Evolutionary conservation across 169 alveolate species (phyloP).

Genomic region (Plasmodium vinckei): DNA sequence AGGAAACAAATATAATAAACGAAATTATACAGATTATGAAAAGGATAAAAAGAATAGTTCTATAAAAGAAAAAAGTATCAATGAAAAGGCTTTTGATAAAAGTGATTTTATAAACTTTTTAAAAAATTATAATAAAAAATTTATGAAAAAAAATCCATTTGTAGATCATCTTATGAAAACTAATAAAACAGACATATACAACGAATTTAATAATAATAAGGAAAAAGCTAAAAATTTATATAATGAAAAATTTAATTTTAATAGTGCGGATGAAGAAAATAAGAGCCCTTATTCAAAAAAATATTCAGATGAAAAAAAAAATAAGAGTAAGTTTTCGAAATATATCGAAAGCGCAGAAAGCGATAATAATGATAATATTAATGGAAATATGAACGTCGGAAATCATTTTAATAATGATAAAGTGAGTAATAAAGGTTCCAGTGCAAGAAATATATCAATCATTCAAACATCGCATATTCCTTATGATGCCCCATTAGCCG

Average conservation of each 20-base stretch:
- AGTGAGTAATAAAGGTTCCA: slow-evolving; percentile 35
- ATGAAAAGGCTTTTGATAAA: slow-evolving; percentile 53
- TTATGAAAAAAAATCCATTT: slow-evolving; percentile 57
- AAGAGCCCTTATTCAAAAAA: slow-evolving; percentile 11
- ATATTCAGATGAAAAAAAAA: slow-evolving; percentile 25
- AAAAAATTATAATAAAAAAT: slow-evolving; percentile 56
- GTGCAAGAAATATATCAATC: slow-evolving; percentile 30
- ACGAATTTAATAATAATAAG: slow-evolving; percentile 10
- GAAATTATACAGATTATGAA: slow-evolving; percentile 73
- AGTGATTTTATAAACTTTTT: slow-evolving; percentile 44
- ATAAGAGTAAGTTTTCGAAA: slow-evolving; percentile 11
- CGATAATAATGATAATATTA: slow-evolving; percentile 10
- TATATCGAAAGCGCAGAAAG: slow-evolving; percentile 17
- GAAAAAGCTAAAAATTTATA: not conserved
- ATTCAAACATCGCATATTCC: slow-evolving; percentile 68
- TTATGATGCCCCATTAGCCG: slow-evolving; percentile 73
- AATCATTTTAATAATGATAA: slow-evolving; percentile 23
- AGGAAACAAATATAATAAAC: slow-evolving; percentile 57
- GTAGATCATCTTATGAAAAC: slow-evolving; percentile 50
- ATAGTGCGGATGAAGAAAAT: slow-evolving; percentile 17
- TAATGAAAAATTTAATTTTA: slow-evolving; percentile 1
- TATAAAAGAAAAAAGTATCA: slow-evolving; percentile 29
- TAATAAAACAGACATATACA: slow-evolving; percentile 2
- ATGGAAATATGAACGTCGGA: slow-evolving; percentile 5
- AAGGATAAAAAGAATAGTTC: slow-evolving; percentile 35